Base-by-base conservation (phyloP, 352 stramenopile genomes). In the Thraustochytrium sp. region DNA sequence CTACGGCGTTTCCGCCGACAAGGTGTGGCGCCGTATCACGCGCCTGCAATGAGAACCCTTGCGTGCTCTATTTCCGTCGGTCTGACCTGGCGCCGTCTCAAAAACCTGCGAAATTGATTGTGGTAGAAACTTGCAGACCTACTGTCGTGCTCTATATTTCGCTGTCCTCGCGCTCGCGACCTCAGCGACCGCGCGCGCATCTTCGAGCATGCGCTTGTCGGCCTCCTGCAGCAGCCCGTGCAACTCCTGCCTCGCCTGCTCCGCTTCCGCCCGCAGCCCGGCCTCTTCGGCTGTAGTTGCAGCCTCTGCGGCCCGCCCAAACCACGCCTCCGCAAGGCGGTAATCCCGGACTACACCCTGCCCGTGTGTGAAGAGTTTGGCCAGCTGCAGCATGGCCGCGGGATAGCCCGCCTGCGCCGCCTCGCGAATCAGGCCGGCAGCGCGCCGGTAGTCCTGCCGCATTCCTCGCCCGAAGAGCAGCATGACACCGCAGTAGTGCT, bases 261-360 rank as follows among this genome's bases (percentile, higher is more conserved):
- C 5, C 13, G 68, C 68, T 26, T 80, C 68, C 38, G 23, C 68
- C 8, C 38, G 68, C n/a, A 80, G 26, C 11, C 9, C 5, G 5
- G 31, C 5, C n/a, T 49, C 44, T 8, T 5, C 49, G 5, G 21
- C 42, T 5, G 5, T 16, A 5, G 54, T 16, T 2, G 68, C 26
- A 16, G 68, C 48, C 1, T 40, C 11, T 9, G 53, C 68, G 5
- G 68, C 49, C 34, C 64, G 13, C 8, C 49, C 53, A 16, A 80
- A 64, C 68, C 68, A 80, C 9, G 51, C 68, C 46, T 55, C 44
- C 23, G 68, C 68, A 16, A 80, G 44, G 21, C 68, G 68, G 26
- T 80, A 80, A 31, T 80, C 68, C 23, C 29, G 36, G n/a, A 75
- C 68, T 0, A 80, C 68, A 4, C 68, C 68, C 31, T 80, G 68